Conservation (phyloP, 129 eudicot genomes). For the carrot (Daucus carota) region DNA sequence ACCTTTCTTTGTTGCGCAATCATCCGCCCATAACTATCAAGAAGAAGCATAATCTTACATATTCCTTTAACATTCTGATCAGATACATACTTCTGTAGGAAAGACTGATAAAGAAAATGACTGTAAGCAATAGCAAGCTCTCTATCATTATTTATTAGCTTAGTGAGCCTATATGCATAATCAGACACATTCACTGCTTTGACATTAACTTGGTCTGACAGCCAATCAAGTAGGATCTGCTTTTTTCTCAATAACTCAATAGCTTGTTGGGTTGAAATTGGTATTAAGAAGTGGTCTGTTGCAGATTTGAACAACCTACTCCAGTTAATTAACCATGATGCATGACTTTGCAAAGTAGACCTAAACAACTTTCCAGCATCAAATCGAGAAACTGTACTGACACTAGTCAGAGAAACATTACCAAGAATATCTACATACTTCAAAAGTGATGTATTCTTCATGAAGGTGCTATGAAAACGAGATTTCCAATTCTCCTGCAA, state of each 20-base stretch:
- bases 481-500: constrained; percentile 39
- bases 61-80: constrained; percentile 7
- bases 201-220: constrained; percentile 23
- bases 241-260: constrained; percentile 6
- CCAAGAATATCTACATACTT: constrained; percentile 32
- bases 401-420: constrained; percentile 17
- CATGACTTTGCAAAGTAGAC: constrained; percentile 10
- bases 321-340: constrained; percentile 44
- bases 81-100: constrained; percentile 10
- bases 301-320: constrained; percentile 24
- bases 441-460: constrained; percentile 28
- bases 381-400: not conserved
- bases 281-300: constrained; percentile 19
- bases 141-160: constrained; percentile 12
- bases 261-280: constrained; percentile 29
- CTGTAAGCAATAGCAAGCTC: constrained; percentile 29
- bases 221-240: constrained; percentile 30
- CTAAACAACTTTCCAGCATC: constrained; percentile 14
- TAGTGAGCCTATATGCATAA: constrained; percentile 26
- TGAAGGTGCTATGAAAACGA: constrained; percentile 23
- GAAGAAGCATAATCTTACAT: constrained; percentile 32
- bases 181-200: constrained; percentile 17
- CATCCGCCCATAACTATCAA: constrained; percentile 37
- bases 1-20: constrained; percentile 18
- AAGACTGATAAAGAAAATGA: constrained; percentile 41